phyloP scores from a whole-genome alignment of 1,139 yeast species.

The Debaryomyces nepalensis region DNA sequence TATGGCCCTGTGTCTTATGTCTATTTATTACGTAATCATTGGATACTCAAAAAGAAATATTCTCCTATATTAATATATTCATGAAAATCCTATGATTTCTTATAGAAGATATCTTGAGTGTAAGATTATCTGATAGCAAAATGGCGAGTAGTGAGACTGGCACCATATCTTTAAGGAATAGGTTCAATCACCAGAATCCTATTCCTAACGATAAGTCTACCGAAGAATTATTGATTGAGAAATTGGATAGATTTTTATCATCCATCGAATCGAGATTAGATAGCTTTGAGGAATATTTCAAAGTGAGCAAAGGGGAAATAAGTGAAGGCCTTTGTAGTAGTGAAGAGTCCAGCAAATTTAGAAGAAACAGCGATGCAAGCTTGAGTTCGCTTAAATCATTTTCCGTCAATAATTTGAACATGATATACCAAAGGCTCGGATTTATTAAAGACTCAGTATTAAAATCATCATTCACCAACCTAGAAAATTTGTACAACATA shows the following conservation, averaged over 20 bases:
- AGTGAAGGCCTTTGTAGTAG: slow-evolving; percentile 13
- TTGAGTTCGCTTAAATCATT: slow-evolving; percentile 37
- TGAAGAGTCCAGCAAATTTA: slow-evolving; percentile 12
- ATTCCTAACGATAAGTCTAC: slow-evolving; percentile 26
- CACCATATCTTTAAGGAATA: slow-evolving; percentile 18
- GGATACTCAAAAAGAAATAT: slow-evolving; percentile 3
- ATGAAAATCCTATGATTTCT: neutral
- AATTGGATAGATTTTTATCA: slow-evolving; percentile 54
- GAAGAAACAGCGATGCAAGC: slow-evolving; percentile 34
- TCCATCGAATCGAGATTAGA: slow-evolving; percentile 59
- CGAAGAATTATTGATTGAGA: slow-evolving; percentile 55
- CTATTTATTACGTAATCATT: neutral
- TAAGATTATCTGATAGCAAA: neutral
- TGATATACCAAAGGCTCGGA: slow-evolving; percentile 48
- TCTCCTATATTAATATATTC: neutral
- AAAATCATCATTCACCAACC: slow-evolving; percentile 46
- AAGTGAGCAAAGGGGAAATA: slow-evolving; percentile 29
- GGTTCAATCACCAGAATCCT: slow-evolving; percentile 15
- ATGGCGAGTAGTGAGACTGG: slow-evolving; percentile 4
- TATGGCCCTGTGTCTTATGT: neutral
- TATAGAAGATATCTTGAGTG: neutral
- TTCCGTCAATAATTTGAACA: slow-evolving; percentile 40
- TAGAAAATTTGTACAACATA: slow-evolving; percentile 53
- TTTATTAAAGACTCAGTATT: slow-evolving; percentile 48
- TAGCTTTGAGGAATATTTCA: slow-evolving; percentile 55